Percentiles rank a stretch among this genome's conserved stretches.
Evolutionary conservation across 305 asterid genomes (phyloP).

Genomic region (Vinca major): DNA sequence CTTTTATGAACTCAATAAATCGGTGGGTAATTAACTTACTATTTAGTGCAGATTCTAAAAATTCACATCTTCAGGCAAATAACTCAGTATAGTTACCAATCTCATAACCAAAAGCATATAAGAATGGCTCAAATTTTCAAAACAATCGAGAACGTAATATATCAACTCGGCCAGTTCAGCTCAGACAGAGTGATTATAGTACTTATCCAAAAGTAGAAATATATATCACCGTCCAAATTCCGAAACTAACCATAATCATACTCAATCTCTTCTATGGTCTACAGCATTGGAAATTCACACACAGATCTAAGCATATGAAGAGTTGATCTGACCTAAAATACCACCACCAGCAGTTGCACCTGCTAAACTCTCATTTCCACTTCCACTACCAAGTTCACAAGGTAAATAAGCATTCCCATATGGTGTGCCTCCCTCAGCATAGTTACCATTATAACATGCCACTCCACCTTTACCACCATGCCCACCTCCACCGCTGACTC

Average conservation of each 20-base stretch:
- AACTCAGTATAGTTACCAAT: neutral
- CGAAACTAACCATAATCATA: constrained; percentile 2
- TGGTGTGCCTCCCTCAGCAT: constrained; percentile 69
- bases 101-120: neutral
- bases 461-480: constrained; percentile 96
- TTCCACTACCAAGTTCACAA: constrained; percentile 97
- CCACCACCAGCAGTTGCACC: constrained; percentile 92
- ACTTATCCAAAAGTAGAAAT: neutral
- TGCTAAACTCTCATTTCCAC: constrained; percentile 80
- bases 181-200: neutral
- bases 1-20: neutral
- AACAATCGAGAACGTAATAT: neutral
- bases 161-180: neutral
- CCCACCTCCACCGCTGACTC: constrained; percentile 94
- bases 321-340: constrained; percentile 55
- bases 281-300: neutral
- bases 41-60: neutral
- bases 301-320: constrained; percentile 6
- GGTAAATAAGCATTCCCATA: constrained; percentile 82
- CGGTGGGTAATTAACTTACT: neutral
- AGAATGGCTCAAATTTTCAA: neutral
- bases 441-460: constrained; percentile 67
- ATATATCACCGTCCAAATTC: neutral
- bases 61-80: neutral
- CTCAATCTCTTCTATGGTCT: neutral